Percentiles rank a stretch among this genome's conserved stretches.
These are phyloP conservation scores for Ogataea trehaloabstinens DNA, from an alignment of 805 yeast species.

Conservation along the genomic window DNA sequence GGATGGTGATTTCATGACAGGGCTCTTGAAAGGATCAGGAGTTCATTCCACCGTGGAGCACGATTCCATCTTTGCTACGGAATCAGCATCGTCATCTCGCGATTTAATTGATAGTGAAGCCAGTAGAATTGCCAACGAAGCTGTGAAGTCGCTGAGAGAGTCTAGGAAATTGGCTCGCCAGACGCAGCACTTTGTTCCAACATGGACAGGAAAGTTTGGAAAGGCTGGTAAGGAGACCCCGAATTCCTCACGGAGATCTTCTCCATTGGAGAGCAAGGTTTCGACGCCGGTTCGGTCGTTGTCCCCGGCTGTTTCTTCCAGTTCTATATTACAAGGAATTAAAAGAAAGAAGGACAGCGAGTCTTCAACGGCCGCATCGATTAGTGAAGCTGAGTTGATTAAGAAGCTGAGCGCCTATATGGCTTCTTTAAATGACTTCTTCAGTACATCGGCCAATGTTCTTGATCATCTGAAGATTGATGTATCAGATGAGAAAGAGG, in stretches of 20 bases:
- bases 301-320: constrained; percentile 36
- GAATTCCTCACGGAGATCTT: neutral
- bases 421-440: constrained; percentile 27
- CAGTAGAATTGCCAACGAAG: constrained; percentile 55
- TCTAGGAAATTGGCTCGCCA: constrained; percentile 54
- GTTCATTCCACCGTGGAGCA: constrained; percentile 76
- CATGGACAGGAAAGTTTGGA: constrained; percentile 96
- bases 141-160: constrained; percentile 56
- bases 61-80: constrained; percentile 63
- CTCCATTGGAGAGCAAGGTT: neutral
- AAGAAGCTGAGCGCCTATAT: constrained; percentile 26
- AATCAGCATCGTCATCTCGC: constrained; percentile 42
- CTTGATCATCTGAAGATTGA: constrained; percentile 28
- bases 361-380: constrained; percentile 4
- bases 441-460: constrained; percentile 32
- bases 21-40: constrained; percentile 60
- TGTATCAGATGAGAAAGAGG: constrained; percentile 49
- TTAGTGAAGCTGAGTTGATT: constrained; percentile 18
- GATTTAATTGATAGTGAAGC: constrained; percentile 65
- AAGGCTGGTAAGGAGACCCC: constrained; percentile 56
- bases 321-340: constrained; percentile 48
- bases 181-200: constrained; percentile 72
- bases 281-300: constrained; percentile 7
- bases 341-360: constrained; percentile 37
- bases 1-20: constrained; percentile 70